Conservation (phyloP, 441 rosid species). For the Erodium texanum region DNA sequence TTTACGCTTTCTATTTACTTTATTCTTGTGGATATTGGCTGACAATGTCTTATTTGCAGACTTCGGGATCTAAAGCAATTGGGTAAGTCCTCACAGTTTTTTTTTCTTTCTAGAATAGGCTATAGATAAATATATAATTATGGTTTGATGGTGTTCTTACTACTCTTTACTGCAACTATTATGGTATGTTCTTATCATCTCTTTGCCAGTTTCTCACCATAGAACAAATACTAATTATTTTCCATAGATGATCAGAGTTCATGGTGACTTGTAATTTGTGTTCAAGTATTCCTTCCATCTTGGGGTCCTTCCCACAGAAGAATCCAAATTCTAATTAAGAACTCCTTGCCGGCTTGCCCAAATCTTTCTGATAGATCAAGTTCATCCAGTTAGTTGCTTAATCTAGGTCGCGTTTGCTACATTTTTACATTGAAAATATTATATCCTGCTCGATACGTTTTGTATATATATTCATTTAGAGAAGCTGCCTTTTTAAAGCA, state of each 20-base stretch:
- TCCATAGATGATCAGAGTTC: not conserved
- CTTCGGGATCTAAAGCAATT: slow-evolving; percentile 90
- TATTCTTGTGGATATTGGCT: slow-evolving; percentile 12
- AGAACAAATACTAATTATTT: not conserved
- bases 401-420: not conserved
- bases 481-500: not conserved
- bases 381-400: not conserved
- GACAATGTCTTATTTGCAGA: slow-evolving; percentile 40
- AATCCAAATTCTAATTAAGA: no score
- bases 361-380: not conserved
- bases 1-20: not conserved
- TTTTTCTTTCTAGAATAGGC: not conserved
- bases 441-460: not conserved
- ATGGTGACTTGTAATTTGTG: not conserved
- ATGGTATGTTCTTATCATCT: not conserved
- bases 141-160: slow-evolving; percentile 1
- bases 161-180: not conserved
- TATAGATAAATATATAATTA: not conserved
- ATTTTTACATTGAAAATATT: not conserved
- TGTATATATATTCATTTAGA: not conserved
- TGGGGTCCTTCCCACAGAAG: no score
- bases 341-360: no score
- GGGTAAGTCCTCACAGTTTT: slow-evolving; percentile 50
- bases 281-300: no score
- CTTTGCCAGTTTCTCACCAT: not conserved